A percentile compares a stretch with the other conserved stretches of the same genome.
Conservation (phyloP, 1,284 basidiomycete species). For the Retiboletus flavoniger region DNA sequence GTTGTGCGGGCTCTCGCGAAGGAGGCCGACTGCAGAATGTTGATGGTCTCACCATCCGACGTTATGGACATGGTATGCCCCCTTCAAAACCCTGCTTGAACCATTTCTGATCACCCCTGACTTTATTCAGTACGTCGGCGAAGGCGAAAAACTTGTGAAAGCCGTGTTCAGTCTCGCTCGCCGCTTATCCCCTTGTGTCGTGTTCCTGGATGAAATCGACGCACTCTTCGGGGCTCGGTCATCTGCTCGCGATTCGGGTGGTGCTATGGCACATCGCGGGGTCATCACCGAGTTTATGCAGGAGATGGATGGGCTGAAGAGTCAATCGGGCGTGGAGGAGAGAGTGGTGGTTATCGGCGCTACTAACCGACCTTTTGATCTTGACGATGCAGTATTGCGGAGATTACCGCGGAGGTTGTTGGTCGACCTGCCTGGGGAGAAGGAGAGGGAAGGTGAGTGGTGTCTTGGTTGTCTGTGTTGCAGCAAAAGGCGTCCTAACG, state of each 20-base stretch:
- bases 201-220: conserved; percentile 97
- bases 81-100: not conserved
- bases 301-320: conserved; percentile 93
- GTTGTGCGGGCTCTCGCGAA: conserved; percentile 89
- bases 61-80: conserved; percentile 81
- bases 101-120: conserved; percentile 8
- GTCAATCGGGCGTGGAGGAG: conserved; percentile 63
- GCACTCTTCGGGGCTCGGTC: conserved; percentile 89
- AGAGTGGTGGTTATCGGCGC: conserved; percentile 93
- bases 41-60: conserved; percentile 80
- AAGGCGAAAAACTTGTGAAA: conserved; percentile 92
- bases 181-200: conserved; percentile 85
- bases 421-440: conserved; percentile 81
- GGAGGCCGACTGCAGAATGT: conserved; percentile 88
- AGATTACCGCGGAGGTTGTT: conserved; percentile 80
- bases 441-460: conserved; percentile 72
- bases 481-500: not conserved
- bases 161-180: conserved; percentile 90
- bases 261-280: conserved; percentile 79
- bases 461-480: conserved; percentile 5
- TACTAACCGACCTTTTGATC: conserved; percentile 85
- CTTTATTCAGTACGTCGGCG: conserved; percentile 77
- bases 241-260: conserved; percentile 77
- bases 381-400: conserved; percentile 83
- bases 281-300: conserved; percentile 97